A percentile compares a stretch with the other conserved stretches of the same genome.
Evolutionary conservation across 2,329 filamentous ascomycete species (phyloP).

Genomic region (Bipolaris cookei): DNA sequence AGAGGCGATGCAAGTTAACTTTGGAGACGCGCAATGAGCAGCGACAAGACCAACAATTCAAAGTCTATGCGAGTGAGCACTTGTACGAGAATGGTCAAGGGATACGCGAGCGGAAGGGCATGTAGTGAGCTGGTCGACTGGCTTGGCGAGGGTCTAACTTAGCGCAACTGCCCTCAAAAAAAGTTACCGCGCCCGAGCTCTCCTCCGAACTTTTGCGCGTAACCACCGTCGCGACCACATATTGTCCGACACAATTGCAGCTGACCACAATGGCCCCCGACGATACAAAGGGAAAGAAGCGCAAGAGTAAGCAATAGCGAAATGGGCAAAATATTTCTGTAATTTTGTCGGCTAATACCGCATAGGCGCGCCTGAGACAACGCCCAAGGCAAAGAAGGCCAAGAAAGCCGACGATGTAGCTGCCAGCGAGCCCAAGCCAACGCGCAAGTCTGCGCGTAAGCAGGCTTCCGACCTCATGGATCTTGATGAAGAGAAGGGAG

Average conservation of each 20-base stretch:
- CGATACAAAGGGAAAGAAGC: constrained; percentile 61
- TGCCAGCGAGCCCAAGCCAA: constrained; percentile 27
- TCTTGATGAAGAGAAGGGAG: constrained; percentile 28
- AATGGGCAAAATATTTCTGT: not conserved
- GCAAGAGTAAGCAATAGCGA: constrained; percentile 54
- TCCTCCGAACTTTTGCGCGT: constrained; percentile 40
- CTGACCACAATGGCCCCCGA: constrained; percentile 58
- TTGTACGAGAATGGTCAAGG: not conserved
- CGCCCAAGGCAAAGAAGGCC: constrained; percentile 49
- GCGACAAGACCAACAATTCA: not conserved
- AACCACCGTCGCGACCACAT: constrained; percentile 16
- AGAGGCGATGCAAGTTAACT: not conserved
- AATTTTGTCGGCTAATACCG: constrained; percentile 17
- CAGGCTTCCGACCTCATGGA: constrained; percentile 46
- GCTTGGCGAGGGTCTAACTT: constrained; percentile 28
- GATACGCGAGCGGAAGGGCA: not conserved
- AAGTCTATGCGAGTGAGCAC: not conserved
- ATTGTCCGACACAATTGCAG: constrained; percentile 19
- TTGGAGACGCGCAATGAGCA: not conserved
- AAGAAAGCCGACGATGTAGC: constrained; percentile 44
- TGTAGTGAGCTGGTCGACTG: constrained; percentile 6
- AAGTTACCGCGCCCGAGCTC: constrained; percentile 40
- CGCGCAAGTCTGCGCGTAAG: constrained; percentile 43
- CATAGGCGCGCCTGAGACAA: constrained; percentile 43
- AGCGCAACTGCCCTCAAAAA: constrained; percentile 36